Percentiles rank a stretch among this genome's conserved stretches.
These are phyloP conservation scores for Aureobasidium pullulans DNA, from an alignment of 2,329 filamentous ascomycete species.

Conservation along the genomic window DNA sequence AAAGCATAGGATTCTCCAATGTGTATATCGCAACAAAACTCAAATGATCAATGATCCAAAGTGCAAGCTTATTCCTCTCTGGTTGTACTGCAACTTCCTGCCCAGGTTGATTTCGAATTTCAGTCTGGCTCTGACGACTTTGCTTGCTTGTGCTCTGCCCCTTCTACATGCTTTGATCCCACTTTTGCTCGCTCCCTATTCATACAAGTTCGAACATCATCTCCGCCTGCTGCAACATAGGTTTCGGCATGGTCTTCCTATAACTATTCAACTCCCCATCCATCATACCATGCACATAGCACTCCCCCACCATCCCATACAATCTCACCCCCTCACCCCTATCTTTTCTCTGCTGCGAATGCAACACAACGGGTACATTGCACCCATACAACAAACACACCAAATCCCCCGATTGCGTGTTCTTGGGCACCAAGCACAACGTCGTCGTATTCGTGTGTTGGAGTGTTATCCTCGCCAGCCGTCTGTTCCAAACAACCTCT, in stretches of 20 bases:
- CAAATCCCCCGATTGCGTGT: neutral
- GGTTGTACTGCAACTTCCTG: no score
- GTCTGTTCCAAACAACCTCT: constrained; percentile 3
- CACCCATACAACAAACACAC: constrained; percentile 8
- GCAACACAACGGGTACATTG: constrained; percentile 3
- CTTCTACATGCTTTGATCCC: no score
- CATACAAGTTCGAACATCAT: neutral
- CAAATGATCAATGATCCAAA: no score
- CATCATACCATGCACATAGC: constrained; percentile 29
- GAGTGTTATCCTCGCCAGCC: neutral
- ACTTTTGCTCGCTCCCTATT: neutral
- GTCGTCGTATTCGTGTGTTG: neutral
- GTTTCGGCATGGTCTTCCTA: neutral
- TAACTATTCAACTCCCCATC: constrained; percentile 20
- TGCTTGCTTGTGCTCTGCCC: no score
- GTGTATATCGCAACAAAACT: no score
- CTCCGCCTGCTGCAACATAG: neutral
- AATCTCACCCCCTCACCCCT: neutral
- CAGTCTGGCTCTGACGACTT: no score
- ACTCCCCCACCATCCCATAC: constrained; percentile 20
- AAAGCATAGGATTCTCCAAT: no score
- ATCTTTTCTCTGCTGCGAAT: neutral
- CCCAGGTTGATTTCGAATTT: no score
- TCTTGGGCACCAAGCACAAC: constrained; percentile 1
- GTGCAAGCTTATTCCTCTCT: no score